Base-by-base conservation (phyloP, 2,329 filamentous ascomycete genomes). In the Penicillium sp. region DNA sequence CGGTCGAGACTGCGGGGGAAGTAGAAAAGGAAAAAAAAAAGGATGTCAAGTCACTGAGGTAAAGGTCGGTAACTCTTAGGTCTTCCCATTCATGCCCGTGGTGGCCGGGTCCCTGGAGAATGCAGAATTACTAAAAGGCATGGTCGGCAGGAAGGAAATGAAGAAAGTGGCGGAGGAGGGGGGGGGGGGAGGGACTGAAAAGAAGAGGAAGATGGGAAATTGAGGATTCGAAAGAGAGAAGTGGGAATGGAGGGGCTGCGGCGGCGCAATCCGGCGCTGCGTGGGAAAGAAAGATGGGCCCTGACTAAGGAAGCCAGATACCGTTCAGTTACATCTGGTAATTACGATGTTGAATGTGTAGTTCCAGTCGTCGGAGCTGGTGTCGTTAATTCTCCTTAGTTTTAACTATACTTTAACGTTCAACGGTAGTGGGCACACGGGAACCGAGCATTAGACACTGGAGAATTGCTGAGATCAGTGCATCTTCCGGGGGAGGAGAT, bases 61-160 rank as follows among this genome's bases (percentile, higher is more conserved):
- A 22, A 50, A 37, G 48, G 34, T 65, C 54, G 54, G 60, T 69
- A 11, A 35, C 49, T 28, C 51, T 69, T 73, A 76, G 68, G 71
- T 77, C 63, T 75, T 70, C 71, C 72, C 74, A 71, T 78, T 80
- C 75, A 80, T 74, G 76, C 76, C 78, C 77, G 76, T 71, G 67
- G 69, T 65, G 71, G 75, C 77, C 75, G 76, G 76, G 75, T 73
- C 72, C 71, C 69, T 71, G 61, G 65, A 71, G 63, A 66, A 68
- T 68, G 69, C 63, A 66, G 66, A 71, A 62, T 55, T 73, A 62
- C 54, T 67, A 71, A 68, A 59, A 73, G 72, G 72, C 76, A 79
- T 78, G 67, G 63, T 76, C 68, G 66, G 54, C 64, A 65, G 62
- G 66, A 66, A 61, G 63, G 61, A 37, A 22, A 52, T 52, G 37